phyloP scores from a whole-genome alignment of 2,329 filamentous ascomycete genomes.

The Trichoderma lentiforme region DNA sequence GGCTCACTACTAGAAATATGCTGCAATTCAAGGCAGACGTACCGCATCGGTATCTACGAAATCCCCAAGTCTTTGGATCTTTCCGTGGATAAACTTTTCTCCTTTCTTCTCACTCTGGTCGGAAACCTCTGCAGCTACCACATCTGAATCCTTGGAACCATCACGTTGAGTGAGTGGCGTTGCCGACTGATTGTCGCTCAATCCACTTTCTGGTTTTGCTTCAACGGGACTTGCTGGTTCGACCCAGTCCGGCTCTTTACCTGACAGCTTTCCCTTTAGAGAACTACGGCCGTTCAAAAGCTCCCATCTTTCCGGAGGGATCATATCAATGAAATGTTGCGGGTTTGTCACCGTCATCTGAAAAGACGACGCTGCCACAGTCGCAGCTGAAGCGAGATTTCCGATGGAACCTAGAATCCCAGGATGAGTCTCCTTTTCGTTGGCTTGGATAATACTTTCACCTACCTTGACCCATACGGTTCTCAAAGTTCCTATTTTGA shows the following conservation, averaged over 20 bases:
- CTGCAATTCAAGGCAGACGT: slow-evolving; percentile 16
- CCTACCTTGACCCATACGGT: slow-evolving; percentile 38
- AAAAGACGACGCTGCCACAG: slow-evolving; percentile 46
- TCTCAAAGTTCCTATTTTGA: slow-evolving; percentile 44
- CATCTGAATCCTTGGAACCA: not conserved
- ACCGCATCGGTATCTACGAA: slow-evolving; percentile 45
- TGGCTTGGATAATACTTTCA: too few species aligned
- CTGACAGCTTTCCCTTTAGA: not conserved
- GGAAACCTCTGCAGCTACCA: not conserved
- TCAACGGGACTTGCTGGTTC: not conserved
- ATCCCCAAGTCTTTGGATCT: slow-evolving; percentile 40
- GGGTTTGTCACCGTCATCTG: slow-evolving; percentile 42
- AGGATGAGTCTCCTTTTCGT: not conserved
- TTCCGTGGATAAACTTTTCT: slow-evolving; percentile 25
- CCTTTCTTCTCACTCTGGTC: not conserved
- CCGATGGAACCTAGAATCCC: slow-evolving; percentile 30
- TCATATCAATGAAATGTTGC: slow-evolving; percentile 4
- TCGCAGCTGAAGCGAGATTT: slow-evolving; percentile 43
- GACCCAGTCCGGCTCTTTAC: not conserved
- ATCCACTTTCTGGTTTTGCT: not conserved
- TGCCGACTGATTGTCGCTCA: not conserved
- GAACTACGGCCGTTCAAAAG: not conserved
- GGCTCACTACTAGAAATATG: not conserved
- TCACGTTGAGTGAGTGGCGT: not conserved
- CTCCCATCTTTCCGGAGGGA: slow-evolving; percentile 3